Evolutionary conservation across 139 green algal species (phyloP).

Genomic region (Desmodesmus armatus): DNA sequence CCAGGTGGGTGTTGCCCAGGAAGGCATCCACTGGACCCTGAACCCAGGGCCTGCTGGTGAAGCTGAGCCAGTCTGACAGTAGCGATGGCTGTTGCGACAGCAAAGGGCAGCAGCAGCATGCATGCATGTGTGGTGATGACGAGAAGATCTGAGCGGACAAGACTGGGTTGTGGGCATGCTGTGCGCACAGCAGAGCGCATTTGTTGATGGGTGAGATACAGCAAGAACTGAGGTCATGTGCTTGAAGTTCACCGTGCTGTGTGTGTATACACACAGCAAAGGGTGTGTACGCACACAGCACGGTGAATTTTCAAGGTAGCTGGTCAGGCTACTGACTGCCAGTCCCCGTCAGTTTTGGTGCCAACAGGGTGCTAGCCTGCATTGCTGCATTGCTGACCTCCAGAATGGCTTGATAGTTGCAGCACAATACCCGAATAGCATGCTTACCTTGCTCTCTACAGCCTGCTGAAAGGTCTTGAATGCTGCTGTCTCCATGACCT

Average conservation of each 20-base stretch:
- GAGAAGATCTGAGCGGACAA: not conserved
- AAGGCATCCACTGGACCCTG: slow-evolving; percentile 36
- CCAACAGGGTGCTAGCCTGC: too few species aligned
- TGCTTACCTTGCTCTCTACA: not conserved
- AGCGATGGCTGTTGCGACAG: slow-evolving; percentile 2
- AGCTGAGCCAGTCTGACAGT: slow-evolving; percentile 29
- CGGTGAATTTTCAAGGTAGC: too few species aligned
- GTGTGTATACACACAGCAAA: not conserved
- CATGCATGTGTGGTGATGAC: not conserved
- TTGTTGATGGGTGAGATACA: not conserved
- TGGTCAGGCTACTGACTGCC: too few species aligned
- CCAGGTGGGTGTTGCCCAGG: slow-evolving; percentile 24
- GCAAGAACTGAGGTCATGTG: not conserved
- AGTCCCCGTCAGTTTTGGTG: too few species aligned
- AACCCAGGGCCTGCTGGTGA: slow-evolving; percentile 41
- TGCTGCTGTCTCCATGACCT: not conserved
- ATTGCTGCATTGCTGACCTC: not conserved
- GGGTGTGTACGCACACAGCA: not conserved
- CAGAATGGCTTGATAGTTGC: not conserved
- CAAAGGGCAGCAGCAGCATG: not conserved
- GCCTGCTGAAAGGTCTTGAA: slow-evolving; percentile 24
- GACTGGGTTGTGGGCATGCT: too few species aligned
- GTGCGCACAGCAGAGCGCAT: too few species aligned
- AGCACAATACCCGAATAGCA: not conserved
- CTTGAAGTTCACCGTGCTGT: not conserved